Base-by-base conservation (phyloP, 768 basidiomycete species). In the Cubamyces lactineus region DNA sequence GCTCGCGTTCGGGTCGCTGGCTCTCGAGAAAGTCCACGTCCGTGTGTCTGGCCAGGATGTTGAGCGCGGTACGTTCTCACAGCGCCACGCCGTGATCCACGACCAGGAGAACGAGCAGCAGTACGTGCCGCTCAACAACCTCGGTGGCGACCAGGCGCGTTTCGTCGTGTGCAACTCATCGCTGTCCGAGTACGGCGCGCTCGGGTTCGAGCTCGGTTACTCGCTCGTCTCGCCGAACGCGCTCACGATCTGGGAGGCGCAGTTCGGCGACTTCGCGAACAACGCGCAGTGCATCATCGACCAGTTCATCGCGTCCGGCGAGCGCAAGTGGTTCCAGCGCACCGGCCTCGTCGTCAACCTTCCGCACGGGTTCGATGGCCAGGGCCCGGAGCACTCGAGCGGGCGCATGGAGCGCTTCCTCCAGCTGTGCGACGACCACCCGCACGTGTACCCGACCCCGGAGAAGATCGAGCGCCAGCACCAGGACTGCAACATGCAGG, bases 401-500 rank as follows among this genome's bases (percentile, higher is more conserved):
- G 96, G 91, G 53, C 83, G 97, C 57, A 83, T 98, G 47, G 96
- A 99, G 77, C 85, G 97, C 30, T 99, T 98, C 87, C 78, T 99
- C 67, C 97, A 98, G 78, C 86, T 99, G 46, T 97, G 95, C 72
- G 96, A 97, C 74, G 96, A 99, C 69, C 95, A 99, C 73, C 96
- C 96, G 6, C 82, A 94, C 73, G 74, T 89, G 62, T 98, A 86
- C 86, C 96, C 96, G 1, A 86, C 87, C 0, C 84, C 84, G 1
- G 86, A 96, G 76, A 97, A 96, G 80, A 76, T 95, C 62, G 92
- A 95, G 71, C 80, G 96, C 45, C 95, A 97, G 70, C 95, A 98
- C 71, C 96, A 99, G 78, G 96, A 99, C 74, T 97, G 95, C 77
- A 99, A 98, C 74, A 93, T 98, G 93, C 97, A 98, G 78, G 89